phyloP scores from a whole-genome alignment of 805 yeast genomes.

The Lachancea sp. region DNA sequence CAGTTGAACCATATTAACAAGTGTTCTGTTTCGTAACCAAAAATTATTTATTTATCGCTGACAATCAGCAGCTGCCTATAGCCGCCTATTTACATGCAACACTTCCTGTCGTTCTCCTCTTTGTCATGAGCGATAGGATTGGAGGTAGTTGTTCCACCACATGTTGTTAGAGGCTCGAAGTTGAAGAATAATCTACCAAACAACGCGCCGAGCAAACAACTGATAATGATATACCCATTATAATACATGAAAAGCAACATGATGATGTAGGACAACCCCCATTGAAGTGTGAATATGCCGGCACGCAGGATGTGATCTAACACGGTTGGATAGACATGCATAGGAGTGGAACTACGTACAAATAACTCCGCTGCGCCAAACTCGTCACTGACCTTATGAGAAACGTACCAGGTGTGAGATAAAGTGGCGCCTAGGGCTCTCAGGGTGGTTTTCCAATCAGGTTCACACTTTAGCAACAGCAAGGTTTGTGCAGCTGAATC shows the following conservation, averaged over 20 bases:
- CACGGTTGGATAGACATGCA: slow-evolving; percentile 35
- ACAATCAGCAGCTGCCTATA: neutral
- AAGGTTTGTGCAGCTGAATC: slow-evolving; percentile 15
- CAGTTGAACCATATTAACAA: no score
- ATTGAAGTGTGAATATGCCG: slow-evolving; percentile 47
- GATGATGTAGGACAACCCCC: slow-evolving; percentile 58
- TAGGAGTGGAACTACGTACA: slow-evolving; percentile 12
- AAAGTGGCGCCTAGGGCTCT: slow-evolving; percentile 22
- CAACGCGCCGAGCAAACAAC: slow-evolving; percentile 56
- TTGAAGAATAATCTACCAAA: slow-evolving; percentile 52
- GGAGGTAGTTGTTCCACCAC: slow-evolving; percentile 10
- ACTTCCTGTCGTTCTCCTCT: slow-evolving; percentile 30
- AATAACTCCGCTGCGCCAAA: slow-evolving; percentile 2
- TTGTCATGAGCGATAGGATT: slow-evolving; percentile 23
- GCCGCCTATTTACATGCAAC: slow-evolving; percentile 25
- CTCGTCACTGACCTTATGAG: slow-evolving; percentile 4
- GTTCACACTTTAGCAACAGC: slow-evolving; percentile 5
- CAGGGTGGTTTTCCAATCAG: slow-evolving; percentile 13
- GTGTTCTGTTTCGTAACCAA: neutral
- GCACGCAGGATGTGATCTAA: slow-evolving; percentile 49
- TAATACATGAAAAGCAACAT: slow-evolving; percentile 73
- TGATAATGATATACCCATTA: slow-evolving; percentile 60
- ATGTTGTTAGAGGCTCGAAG: slow-evolving; percentile 37
- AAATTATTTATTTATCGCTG: no score
- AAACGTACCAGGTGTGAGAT: slow-evolving; percentile 34